A percentile compares a stretch with the other conserved stretches of the same genome.
Evolutionary conservation across 768 basidiomycete species (phyloP).

Genomic region (Boletellus sp.): DNA sequence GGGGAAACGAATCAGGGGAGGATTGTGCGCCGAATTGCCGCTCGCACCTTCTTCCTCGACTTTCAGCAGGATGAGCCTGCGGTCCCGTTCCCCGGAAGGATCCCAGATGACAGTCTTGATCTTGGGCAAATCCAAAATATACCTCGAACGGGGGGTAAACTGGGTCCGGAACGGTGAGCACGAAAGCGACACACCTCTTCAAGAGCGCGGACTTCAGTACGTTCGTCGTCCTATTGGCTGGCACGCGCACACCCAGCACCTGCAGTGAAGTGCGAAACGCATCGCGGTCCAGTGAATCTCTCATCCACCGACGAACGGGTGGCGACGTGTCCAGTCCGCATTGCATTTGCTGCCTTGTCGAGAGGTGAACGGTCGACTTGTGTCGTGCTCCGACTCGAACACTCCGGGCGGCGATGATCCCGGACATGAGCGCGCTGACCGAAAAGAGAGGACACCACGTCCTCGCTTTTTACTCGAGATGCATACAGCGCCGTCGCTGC

Average conservation of each 20-base stretch:
- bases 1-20: slow-evolving; percentile 7
- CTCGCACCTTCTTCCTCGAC: slow-evolving; percentile 56
- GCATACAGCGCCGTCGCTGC: slow-evolving; percentile 13
- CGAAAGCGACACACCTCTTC: slow-evolving; percentile 46
- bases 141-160: slow-evolving; percentile 36
- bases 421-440: slow-evolving; percentile 13
- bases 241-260: slow-evolving; percentile 65
- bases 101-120: slow-evolving; percentile 56
- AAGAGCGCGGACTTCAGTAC: slow-evolving; percentile 57
- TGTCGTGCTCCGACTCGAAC: slow-evolving; percentile 5
- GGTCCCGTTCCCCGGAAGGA: slow-evolving; percentile 42
- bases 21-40: neutral
- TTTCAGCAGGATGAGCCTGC: slow-evolving; percentile 65
- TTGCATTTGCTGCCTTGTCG: slow-evolving; percentile 13
- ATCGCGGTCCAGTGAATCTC: slow-evolving; percentile 52
- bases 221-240: slow-evolving; percentile 49
- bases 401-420: neutral
- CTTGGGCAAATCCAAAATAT: slow-evolving; percentile 66
- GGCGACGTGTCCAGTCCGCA: slow-evolving; percentile 37
- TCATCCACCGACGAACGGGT: slow-evolving; percentile 50
- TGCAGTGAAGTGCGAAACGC: slow-evolving; percentile 64
- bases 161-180: neutral
- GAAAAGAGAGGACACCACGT: neutral
- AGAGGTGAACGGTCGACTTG: neutral
- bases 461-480: neutral